Percentiles rank a stretch among this genome's conserved stretches.
Conservation (phyloP, 176 grass and related monocot genomes). For the Rhynchospora breviuscula region DNA sequence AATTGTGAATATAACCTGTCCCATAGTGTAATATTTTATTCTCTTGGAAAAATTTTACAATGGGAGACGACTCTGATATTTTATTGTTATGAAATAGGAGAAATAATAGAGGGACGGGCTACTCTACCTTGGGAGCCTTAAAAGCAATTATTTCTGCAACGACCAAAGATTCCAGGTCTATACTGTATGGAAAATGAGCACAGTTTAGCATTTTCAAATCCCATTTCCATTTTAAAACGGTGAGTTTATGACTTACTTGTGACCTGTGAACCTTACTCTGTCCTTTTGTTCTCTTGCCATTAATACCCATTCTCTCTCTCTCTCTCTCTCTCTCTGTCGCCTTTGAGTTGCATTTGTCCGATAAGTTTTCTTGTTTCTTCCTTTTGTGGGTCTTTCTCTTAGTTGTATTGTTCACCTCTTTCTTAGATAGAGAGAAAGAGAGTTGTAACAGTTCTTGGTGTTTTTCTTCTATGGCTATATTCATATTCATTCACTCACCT, state of each 20-base stretch:
- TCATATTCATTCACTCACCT: conserved; percentile 9
- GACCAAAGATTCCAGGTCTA: conserved; percentile 28
- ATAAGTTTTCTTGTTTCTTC: neutral
- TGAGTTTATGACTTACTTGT: conserved; percentile 15
- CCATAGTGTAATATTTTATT: too few species aligned
- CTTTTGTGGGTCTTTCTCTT: neutral
- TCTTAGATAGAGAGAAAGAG: neutral
- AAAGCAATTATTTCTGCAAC: conserved; percentile 27
- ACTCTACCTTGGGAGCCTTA: neutral
- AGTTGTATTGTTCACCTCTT: conserved; percentile 6
- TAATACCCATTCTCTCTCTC: conserved; percentile 2
- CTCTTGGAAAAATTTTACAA: too few species aligned
- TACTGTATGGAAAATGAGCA: neutral
- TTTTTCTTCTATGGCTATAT: neutral
- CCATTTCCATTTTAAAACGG: conserved; percentile 8
- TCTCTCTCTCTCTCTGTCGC: neutral
- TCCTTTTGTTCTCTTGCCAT: neutral
- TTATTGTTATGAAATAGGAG: neutral
- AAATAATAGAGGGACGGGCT: neutral
- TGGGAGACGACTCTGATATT: neutral
- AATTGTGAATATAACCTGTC: neutral
- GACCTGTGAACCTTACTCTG: conserved; percentile 10
- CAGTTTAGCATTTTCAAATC: neutral
- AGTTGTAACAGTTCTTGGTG: neutral
- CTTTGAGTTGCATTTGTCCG: conserved; percentile 1